A percentile compares a stretch with the other conserved stretches of the same genome.
Conservation (phyloP, 2,329 filamentous ascomycete species). For the Blastomyces percursus region DNA sequence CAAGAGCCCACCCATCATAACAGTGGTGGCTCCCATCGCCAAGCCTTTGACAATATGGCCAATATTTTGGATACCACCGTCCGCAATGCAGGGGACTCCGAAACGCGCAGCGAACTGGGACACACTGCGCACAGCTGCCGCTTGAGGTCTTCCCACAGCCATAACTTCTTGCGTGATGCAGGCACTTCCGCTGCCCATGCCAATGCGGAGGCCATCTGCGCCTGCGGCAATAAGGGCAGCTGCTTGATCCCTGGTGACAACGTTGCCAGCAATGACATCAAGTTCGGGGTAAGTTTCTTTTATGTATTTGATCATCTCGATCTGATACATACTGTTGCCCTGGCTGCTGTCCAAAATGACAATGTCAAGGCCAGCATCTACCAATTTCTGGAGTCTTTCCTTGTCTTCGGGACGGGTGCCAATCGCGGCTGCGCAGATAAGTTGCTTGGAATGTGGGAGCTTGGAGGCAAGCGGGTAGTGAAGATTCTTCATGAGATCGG, state of each 20-base stretch:
- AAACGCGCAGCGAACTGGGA: constrained; percentile 82
- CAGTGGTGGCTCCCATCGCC: constrained; percentile 80
- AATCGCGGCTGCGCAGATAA: constrained; percentile 89
- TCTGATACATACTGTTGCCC: constrained; percentile 97
- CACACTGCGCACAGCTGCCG: constrained; percentile 83
- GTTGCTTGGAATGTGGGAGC: constrained; percentile 91
- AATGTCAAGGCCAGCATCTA: constrained; percentile 90
- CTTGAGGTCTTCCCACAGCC: constrained; percentile 94
- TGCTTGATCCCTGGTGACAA: constrained; percentile 94
- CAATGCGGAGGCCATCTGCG: constrained; percentile 91
- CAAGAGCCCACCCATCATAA: constrained; percentile 99
- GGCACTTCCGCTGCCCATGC: constrained; percentile 95
- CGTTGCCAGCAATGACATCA: constrained; percentile 96
- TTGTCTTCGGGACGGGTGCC: constrained; percentile 94
- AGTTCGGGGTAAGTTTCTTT: constrained; percentile 76
- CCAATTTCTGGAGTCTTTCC: constrained; percentile 69
- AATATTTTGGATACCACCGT: constrained; percentile 96
- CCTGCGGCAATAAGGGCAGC: constrained; percentile 84
- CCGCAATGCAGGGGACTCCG: constrained; percentile 94
- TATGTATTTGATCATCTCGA: constrained; percentile 95
- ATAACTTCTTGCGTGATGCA: constrained; percentile 99
- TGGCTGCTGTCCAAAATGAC: constrained; percentile 93
- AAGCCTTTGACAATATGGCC: constrained; percentile 99
- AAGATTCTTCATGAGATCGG: constrained; percentile 96
- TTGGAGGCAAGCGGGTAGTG: constrained; percentile 96